Base-by-base conservation (phyloP, 129 eudicot species). In the Escallonia herrerae region DNA sequence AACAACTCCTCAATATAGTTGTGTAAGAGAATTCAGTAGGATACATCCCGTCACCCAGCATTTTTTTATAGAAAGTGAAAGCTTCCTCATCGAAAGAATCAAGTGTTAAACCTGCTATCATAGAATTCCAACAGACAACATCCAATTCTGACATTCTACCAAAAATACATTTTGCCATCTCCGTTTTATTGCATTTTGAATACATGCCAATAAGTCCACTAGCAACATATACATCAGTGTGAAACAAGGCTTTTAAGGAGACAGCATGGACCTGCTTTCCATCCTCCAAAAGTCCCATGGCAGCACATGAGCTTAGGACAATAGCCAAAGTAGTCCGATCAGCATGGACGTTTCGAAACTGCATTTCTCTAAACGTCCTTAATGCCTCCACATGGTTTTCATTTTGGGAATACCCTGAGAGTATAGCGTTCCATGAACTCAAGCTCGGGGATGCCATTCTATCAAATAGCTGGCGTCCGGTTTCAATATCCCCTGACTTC, bases 191-290 rank as follows among this genome's bases (percentile, higher is more conserved):
- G 43, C 89, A 82, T 39, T 87, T 86, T 12, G 87, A 74, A 69
- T 86, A 90, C 76, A 91, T 63, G 46, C 84, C 89, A 41, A 91
- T 82, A 14, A 87, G 87, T 58, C 90, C 97, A 82, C 94, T 87
- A 62, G 81, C 86, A 78, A 82, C 84, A 81, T 76, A 82, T n/a
- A 82, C 8, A 71, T 91, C 90, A 63, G 68, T 56, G 56, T 68
- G 75, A 56, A 73, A 58, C 43, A 40, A 6, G 51, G 44, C 57
- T 71, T 76, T 87, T 49, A 80, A 5, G 9, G 81, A 76, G 45
- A 75, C 72, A 50, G 84, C 87, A 76, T 91, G 97, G 70, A 87
- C 72, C 64, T 85, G 77, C 72, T 68, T 85, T 49, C 95, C 94
- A 66, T 84, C 73, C 58, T 82, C 76, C 10, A 84, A 64, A 74